Evolutionary conservation across 23 red algal species (phyloP).

Genomic region (Cyanidiococcus yangmingshanensis): DNA sequence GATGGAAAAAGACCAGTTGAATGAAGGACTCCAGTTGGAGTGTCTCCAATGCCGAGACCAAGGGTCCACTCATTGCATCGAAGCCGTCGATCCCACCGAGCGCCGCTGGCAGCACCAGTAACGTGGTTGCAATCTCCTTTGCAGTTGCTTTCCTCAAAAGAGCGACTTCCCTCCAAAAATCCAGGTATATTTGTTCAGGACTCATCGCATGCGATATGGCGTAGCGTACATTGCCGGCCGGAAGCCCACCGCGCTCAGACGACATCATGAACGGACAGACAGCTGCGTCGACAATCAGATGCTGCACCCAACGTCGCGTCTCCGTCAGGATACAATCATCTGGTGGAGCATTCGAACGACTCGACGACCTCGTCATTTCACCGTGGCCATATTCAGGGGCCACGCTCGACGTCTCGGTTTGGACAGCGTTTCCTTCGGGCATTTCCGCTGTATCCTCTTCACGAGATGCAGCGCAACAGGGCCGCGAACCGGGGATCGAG

Average conservation of each 20-base stretch:
- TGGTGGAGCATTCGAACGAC: too few relatives aligned
- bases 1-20: constrained; percentile 18
- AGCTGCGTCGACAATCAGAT: neutral
- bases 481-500: neutral
- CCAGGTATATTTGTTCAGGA: neutral
- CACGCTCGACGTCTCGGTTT: too few relatives aligned
- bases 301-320: neutral
- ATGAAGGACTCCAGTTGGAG: neutral
- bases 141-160: neutral
- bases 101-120: neutral
- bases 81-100: neutral
- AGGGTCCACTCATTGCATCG: constrained; percentile 11
- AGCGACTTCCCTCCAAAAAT: constrained; percentile 10
- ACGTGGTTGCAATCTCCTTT: neutral
- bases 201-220: neutral
- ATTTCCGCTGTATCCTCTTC: neutral
- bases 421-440: neutral
- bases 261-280: constrained; percentile 17
- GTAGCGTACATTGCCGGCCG: neutral
- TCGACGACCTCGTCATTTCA: too few relatives aligned
- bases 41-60: constrained; percentile 4
- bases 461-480: neutral
- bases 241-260: neutral
- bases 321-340: neutral
- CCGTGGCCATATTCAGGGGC: too few relatives aligned